Percentiles rank a stretch among this genome's conserved stretches.
phyloP scores from a whole-genome alignment of 306 rosid genomes.

The Sophora flavescens region DNA sequence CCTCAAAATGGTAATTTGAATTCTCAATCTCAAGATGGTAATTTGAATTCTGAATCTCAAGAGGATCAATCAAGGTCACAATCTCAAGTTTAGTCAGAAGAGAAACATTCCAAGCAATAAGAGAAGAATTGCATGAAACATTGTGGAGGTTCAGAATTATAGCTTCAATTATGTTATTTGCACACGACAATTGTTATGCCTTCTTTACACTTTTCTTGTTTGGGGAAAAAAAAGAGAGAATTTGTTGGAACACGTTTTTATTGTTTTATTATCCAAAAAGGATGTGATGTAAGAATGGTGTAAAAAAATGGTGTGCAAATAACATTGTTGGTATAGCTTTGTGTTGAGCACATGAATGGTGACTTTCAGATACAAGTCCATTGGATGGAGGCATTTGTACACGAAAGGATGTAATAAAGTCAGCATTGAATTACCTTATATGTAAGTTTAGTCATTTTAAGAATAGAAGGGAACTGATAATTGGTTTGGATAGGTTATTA shows the following conservation, averaged over 20 bases:
- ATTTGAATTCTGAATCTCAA: constrained; percentile 49
- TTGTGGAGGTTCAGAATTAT: constrained; percentile 21
- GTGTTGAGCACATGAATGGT: constrained; percentile 17
- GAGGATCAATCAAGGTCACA: constrained; percentile 50
- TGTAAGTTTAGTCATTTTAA: constrained; percentile 37
- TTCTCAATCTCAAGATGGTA: constrained; percentile 40
- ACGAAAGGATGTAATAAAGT: constrained; percentile 48
- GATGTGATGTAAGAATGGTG: not conserved
- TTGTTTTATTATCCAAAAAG: not conserved
- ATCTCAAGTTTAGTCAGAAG: constrained; percentile 44
- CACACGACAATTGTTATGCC: not conserved
- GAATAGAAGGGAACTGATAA: constrained; percentile 45
- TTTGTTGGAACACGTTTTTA: too few relatives aligned
- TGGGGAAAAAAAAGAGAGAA: too few relatives aligned
- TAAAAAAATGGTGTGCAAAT: not conserved
- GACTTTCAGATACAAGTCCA: constrained; percentile 40
- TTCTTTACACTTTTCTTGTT: not conserved
- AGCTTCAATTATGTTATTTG: not conserved
- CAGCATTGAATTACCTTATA: constrained; percentile 21
- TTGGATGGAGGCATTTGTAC: constrained; percentile 55
- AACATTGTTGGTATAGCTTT: not conserved
- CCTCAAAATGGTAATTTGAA: constrained; percentile 47
- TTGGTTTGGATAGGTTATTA: constrained; percentile 11
- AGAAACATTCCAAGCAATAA: constrained; percentile 30
- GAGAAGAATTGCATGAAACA: constrained; percentile 2